Conservation (phyloP, 305 asterid species). For the Striga hermonthica region DNA sequence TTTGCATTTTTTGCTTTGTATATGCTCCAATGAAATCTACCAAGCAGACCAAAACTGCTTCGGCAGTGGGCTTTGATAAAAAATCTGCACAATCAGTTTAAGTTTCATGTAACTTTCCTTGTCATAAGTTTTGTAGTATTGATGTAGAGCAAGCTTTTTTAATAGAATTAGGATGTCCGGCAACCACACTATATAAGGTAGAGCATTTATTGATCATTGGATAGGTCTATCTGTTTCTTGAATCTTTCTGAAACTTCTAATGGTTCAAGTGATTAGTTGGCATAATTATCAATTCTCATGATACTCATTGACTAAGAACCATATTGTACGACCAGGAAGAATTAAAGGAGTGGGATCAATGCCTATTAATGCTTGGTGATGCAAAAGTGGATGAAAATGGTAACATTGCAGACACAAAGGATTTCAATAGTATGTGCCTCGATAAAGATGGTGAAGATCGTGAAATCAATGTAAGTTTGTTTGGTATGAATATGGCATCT, state of each 20-base stretch:
- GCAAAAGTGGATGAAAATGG: constrained; percentile 96
- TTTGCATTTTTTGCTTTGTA: background rate
- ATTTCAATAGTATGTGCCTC: constrained; percentile 68
- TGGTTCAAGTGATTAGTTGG: constrained; percentile 21
- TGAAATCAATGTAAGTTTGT: constrained; percentile 83
- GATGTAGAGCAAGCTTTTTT: too few relatives aligned
- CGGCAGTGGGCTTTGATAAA: background rate
- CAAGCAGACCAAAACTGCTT: constrained; percentile 8
- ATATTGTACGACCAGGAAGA: constrained; percentile 64
- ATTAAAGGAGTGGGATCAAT: constrained; percentile 97
- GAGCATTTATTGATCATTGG: constrained; percentile 23
- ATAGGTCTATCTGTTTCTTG: constrained; percentile 25
- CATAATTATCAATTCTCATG: background rate
- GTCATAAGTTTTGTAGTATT: background rate
- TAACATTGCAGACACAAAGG: constrained; percentile 76
- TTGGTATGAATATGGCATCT: constrained; percentile 27
- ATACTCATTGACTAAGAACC: background rate
- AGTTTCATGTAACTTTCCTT: background rate
- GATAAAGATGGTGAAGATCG: constrained; percentile 98
- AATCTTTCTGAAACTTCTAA: constrained; percentile 6
- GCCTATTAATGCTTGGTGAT: constrained; percentile 92
- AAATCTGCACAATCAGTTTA: background rate
- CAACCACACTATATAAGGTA: too few relatives aligned
- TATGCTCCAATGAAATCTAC: constrained; percentile 15
- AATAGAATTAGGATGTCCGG: too few relatives aligned